Base-by-base conservation (phyloP, 192 early-diverging fungal genomes). In the Thoreauomyces humboldtii region DNA sequence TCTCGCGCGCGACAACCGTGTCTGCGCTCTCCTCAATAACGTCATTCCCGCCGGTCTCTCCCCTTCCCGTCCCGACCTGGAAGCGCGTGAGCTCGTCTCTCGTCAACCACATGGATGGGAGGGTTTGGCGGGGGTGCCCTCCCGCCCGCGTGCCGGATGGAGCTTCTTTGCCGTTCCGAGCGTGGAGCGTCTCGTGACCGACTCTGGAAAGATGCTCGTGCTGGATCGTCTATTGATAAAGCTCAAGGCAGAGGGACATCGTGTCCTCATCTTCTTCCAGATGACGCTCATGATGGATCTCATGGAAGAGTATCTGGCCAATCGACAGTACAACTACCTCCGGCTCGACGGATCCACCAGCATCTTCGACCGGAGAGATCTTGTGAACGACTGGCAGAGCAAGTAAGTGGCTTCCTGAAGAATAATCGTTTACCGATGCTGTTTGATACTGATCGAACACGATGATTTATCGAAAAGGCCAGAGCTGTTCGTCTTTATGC, bases 351-450 rank as follows among this genome's bases (percentile, higher is more conserved):
- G 93, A 1, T 90, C 89, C 1, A 90, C 89, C 38, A 88, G 87
- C 74, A 91, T 93, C 34, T 84, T 84, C 1, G 91, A 96, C 50
- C 88, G 93, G 51, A 86, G 90, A 19, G 90, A 91, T 63, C 88
- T 94, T 86, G 92, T 95, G n/a, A 82, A 83, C 47, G 93, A 95
- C 69, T 95, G 91, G 91, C 93, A 95, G 73, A 92, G 91, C 4
- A 73, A 78, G 63, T 77, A 47, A 59, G n/a, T n/a, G n/a, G n/a
- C n/a, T n/a, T n/a, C n/a, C n/a, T n/a, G n/a, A n/a, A n/a, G n/a
- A n/a, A n/a, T n/a, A 19, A 69, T 19, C 14, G 48, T 7, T 17
- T 57, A 14, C 38, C 58, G 22, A 47, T 22, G 12, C 54, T 9
- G 14, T 12, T 17, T n/a, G n/a, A n/a, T 22, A 50, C 41, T n/a